Conservation (phyloP, 73 alveolate species). For the Paramecium sonneborni region DNA sequence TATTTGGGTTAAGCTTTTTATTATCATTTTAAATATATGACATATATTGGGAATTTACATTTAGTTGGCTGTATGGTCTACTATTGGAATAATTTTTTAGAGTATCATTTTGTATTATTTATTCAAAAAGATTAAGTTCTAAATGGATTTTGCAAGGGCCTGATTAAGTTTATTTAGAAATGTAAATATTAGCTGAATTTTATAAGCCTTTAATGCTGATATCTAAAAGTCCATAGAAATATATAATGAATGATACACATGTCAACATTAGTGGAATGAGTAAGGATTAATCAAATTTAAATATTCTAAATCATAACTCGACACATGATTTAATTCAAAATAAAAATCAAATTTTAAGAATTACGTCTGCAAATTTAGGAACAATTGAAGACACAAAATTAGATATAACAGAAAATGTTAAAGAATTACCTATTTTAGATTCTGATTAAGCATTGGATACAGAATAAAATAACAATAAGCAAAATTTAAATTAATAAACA, state of each 20-base stretch:
- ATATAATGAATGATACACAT: conserved; percentile 49
- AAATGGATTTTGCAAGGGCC: conserved; percentile 36
- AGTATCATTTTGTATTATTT: background rate
- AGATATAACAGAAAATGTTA: conserved; percentile 36
- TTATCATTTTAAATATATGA: background rate
- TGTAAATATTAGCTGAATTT: conserved; percentile 9
- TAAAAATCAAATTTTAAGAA: background rate
- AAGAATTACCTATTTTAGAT: background rate
- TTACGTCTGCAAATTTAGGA: conserved; percentile 44
- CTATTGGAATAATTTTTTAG: background rate
- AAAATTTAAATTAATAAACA: background rate
- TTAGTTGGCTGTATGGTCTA: background rate
- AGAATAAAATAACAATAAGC: background rate
- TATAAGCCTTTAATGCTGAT: background rate
- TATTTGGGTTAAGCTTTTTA: background rate
- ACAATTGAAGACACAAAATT: conserved; percentile 42
- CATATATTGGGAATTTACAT: background rate
- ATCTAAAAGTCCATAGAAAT: conserved; percentile 21
- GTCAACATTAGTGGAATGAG: conserved; percentile 36
- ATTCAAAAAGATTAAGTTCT: background rate
- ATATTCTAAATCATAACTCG: background rate
- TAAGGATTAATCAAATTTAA: conserved; percentile 24
- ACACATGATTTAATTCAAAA: background rate
- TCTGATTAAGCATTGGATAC: conserved; percentile 14
- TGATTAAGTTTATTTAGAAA: background rate